Evolutionary conservation across 2,329 filamentous ascomycete species (phyloP).

Genomic region (Aspergillus flavus): DNA sequence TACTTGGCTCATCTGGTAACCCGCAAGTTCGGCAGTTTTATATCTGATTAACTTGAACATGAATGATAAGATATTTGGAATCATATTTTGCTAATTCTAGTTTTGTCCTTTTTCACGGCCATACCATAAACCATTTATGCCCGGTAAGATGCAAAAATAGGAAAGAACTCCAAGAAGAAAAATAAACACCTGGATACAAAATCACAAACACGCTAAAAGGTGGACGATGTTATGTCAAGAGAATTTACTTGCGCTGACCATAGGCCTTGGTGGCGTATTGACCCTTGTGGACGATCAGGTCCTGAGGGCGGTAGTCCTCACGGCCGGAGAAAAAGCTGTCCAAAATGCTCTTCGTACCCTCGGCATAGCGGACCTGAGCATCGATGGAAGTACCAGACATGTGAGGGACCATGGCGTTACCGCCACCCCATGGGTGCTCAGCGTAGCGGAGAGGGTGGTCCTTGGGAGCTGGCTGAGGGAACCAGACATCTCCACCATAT

Average conservation of each 20-base stretch:
- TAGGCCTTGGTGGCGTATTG: constrained; percentile 96
- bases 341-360: constrained; percentile 85
- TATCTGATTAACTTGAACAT: not conserved
- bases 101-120: not conserved
- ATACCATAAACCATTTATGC: not conserved
- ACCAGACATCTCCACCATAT: constrained; percentile 68
- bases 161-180: not conserved
- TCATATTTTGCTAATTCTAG: not conserved
- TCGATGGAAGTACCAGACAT: constrained; percentile 98
- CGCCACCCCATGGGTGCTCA: constrained; percentile 92
- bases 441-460: constrained; percentile 92
- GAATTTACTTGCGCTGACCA: constrained; percentile 62
- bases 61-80: not conserved
- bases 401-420: constrained; percentile 98
- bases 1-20: no score
- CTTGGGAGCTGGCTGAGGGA: constrained; percentile 92
- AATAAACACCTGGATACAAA: not conserved
- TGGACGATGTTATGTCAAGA: not conserved
- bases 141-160: not conserved
- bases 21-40: not conserved
- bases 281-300: constrained; percentile 86
- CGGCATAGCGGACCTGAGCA: constrained; percentile 88
- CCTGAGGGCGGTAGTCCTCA: constrained; percentile 84
- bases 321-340: constrained; percentile 86
- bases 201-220: not conserved